Conservation (phyloP, 345 rosid species). For the Arabidopsis thaliana region DNA sequence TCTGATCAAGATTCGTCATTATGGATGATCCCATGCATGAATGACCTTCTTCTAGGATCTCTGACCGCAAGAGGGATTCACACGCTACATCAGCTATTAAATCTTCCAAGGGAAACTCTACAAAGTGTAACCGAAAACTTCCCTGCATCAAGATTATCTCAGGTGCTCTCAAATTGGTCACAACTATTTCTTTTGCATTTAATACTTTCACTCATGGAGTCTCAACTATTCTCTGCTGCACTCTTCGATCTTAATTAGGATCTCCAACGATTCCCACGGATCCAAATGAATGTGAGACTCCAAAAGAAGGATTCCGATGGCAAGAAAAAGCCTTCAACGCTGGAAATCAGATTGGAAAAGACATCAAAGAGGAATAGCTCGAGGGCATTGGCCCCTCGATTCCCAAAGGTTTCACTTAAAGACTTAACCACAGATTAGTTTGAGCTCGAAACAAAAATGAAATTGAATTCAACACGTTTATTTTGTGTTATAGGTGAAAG, state of each 20-base stretch:
- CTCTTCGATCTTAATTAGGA: slow-evolving; percentile 55
- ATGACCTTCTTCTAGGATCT: slow-evolving; percentile 55
- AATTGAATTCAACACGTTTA: slow-evolving; percentile 20
- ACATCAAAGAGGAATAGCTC: slow-evolving; percentile 63
- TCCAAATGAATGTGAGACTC: slow-evolving; percentile 69
- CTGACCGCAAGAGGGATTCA: slow-evolving; percentile 63
- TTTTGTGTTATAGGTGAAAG: slow-evolving; percentile 62
- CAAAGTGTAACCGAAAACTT: slow-evolving; percentile 64
- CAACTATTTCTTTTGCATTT: slow-evolving; percentile 10
- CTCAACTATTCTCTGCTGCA: slow-evolving; percentile 9
- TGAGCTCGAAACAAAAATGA: slow-evolving; percentile 10
- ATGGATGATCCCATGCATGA: slow-evolving; percentile 96
- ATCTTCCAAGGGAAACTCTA: slow-evolving; percentile 63
- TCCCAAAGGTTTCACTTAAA: slow-evolving; percentile 73
- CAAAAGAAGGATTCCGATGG: slow-evolving; percentile 55
- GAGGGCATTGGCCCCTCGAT: slow-evolving; percentile 84
- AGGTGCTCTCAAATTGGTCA: slow-evolving; percentile 53
- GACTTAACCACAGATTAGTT: slow-evolving; percentile 7
- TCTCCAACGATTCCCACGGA: slow-evolving; percentile 73
- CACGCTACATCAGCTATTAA: slow-evolving; percentile 72
- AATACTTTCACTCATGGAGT: slow-evolving; percentile 1
- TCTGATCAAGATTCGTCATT: slow-evolving; percentile 72
- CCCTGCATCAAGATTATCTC: slow-evolving; percentile 58
- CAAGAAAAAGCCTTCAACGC: slow-evolving; percentile 45
- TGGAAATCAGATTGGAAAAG: slow-evolving; percentile 76